Evolutionary conservation across 75 land plant species (phyloP), one percentile per base, ranked within the genome.

Genomic region (Pseudotsuga menziesii): DNA sequence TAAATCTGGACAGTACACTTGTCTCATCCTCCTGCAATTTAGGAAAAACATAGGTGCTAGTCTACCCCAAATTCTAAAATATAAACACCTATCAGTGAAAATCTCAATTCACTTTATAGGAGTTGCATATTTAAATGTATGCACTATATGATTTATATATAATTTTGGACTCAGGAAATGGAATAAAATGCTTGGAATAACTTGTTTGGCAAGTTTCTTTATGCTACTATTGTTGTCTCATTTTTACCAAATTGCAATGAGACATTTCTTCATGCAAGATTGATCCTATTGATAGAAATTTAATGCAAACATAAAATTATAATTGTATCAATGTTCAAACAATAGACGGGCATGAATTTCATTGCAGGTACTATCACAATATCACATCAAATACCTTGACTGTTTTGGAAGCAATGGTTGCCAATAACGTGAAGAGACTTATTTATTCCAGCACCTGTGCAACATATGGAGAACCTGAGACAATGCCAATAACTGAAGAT

Each of bases 391-490:
- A 84, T 39, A 84, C 86, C 15, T 60, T 84, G 76, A 64, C 61
- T 35, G 19, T 84, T 74, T 36, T 84, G 55, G 86, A 84, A 61
- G 85, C 86, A 35, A 82, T 84, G 86, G 72, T 74, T 36, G 61
- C 61, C 57, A 80, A 84, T 73, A 63, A 75, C 25, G 80, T 82
- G 25, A 56, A 77, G 58, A 84, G 23, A 23, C 80, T 84, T 69
- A 74, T 84, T 39, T 84, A 84, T 62, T 84, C 86, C 26, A 84
- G 86, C 76, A 84, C 86, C 15, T 84, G 86, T 82, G 86, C 86
- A 35, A 84, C 86, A 67, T 84, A 84, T 78, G 86, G 86, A 25
- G 86, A 84, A 78, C 86, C 86, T 15, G 56, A 69, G 26, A 72
- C 13, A 15, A 84, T 84, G 86, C 86, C 86, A 39, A 84, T 84